These are phyloP conservation scores for Cryphonectria radicalis DNA, from an alignment of 2,329 filamentous ascomycete genomes.

Conservation along the genomic window DNA sequence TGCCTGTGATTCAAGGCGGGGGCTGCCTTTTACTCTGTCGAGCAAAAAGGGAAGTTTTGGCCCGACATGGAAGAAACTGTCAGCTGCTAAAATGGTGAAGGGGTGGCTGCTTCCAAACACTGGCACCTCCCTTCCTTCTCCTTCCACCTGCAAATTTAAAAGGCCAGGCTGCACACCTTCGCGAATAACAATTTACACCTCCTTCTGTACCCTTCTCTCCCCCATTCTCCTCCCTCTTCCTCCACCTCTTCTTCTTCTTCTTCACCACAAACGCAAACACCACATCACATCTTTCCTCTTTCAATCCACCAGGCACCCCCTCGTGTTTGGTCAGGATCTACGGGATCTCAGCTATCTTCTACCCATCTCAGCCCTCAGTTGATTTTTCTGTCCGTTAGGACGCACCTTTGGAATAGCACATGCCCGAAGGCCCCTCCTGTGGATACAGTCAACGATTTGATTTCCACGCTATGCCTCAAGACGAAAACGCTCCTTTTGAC, in stretches of 20 bases:
- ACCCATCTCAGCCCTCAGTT: constrained; percentile 22
- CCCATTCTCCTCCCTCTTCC: constrained; percentile 16
- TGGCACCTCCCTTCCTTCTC: background rate
- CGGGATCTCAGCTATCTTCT: constrained; percentile 28
- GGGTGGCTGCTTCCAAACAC: constrained; percentile 23
- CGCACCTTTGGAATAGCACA: constrained; percentile 25
- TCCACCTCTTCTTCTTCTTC: constrained; percentile 18
- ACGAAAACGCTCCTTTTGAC: constrained; percentile 28
- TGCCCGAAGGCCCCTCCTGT: constrained; percentile 13
- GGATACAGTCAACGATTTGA: constrained; percentile 8
- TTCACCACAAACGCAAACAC: constrained; percentile 11
- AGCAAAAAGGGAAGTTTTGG: background rate
- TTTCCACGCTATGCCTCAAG: constrained; percentile 21
- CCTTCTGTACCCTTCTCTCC: background rate
- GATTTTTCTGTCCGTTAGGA: constrained; percentile 17
- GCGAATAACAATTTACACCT: constrained; percentile 4
- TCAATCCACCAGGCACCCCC: constrained; percentile 10
- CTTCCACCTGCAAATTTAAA: constrained; percentile 20
- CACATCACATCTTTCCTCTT: background rate
- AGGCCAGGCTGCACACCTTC: constrained; percentile 1
- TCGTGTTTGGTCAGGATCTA: constrained; percentile 25
- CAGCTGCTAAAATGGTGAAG: background rate
- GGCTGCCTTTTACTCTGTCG: background rate
- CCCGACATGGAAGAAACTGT: background rate
- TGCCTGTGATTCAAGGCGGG: constrained; percentile 17